These are phyloP conservation scores for Leishmania arabica DNA, from an alignment of 208 protist genomes.

Conservation along the genomic window DNA sequence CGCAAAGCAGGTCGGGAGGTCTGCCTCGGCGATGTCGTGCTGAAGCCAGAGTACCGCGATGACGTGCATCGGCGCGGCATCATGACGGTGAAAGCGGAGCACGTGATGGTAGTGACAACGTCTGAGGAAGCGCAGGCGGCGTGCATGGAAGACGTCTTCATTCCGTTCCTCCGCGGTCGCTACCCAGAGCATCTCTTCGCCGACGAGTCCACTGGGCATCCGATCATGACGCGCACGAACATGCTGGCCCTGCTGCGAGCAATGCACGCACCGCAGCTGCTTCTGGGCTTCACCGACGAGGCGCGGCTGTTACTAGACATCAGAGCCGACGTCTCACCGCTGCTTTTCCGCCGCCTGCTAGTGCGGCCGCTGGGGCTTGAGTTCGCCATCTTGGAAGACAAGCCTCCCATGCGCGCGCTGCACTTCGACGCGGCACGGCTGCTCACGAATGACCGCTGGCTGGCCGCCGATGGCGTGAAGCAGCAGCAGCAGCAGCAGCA, in stretches of 20 bases:
- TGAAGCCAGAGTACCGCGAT: constrained; percentile 56
- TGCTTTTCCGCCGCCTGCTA: constrained; percentile 82
- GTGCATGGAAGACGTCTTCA: constrained; percentile 75
- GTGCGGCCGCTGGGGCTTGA: constrained; percentile 62
- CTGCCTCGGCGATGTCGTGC: constrained; percentile 73
- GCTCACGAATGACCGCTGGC: constrained; percentile 66
- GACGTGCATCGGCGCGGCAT: constrained; percentile 63
- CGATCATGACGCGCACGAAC: constrained; percentile 66
- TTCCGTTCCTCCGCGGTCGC: constrained; percentile 81
- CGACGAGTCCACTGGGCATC: constrained; percentile 49
- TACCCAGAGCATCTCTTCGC: constrained; percentile 72
- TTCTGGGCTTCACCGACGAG: constrained; percentile 67
- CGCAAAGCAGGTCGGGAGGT: constrained; percentile 38
- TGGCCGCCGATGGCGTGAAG: neutral
- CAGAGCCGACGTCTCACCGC: constrained; percentile 46
- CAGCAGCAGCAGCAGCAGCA: neutral
- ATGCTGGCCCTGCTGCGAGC: constrained; percentile 66
- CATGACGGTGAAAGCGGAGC: constrained; percentile 74
- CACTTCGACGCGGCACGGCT: constrained; percentile 80
- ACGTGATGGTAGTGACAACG: constrained; percentile 65
- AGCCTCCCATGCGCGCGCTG: constrained; percentile 53
- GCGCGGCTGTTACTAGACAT: constrained; percentile 64
- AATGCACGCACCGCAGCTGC: constrained; percentile 64
- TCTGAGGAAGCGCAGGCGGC: constrained; percentile 46
- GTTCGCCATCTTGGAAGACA: constrained; percentile 80